Base-by-base conservation (phyloP, 1,284 basidiomycete species). In the Tylopilus orsonianus region DNA sequence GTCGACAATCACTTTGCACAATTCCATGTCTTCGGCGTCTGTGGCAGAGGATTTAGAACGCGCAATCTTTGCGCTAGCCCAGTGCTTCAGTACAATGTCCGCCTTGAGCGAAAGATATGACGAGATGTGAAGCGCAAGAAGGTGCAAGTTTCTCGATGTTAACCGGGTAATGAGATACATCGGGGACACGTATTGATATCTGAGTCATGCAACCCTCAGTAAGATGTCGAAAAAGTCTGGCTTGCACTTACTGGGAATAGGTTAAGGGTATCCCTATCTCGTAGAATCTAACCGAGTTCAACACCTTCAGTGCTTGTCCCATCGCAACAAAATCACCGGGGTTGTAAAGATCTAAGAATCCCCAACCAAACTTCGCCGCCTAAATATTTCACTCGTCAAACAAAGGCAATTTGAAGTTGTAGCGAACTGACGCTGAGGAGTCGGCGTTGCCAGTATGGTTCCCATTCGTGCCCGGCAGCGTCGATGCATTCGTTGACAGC, bases 301-400 rank as follows among this genome's bases (percentile, higher is more conserved):
- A 74, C n/a, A 99, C 94, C 62, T 96, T 93, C 34, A 99, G 75
- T 0, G 85, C 86, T 64, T 94, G 88, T 0, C 93, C 92, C 87
- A 96, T 95, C 33, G 83, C 78, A 32, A 99, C 82, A 60, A 97
- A 95, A 61, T 93, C 87, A 1, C 83, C 86, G 0, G 95, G 88
- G 66, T 98, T 91, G 68, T 94, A 90, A 24, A 93, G 75, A 65
- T 98, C 96, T 53, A 99, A 71, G 66, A 95, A 99, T 1, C 90
- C 87, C 52, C 94, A 83, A 1, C 97, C 97, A 59, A 97, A 97
- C 61, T 93, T 92, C 0, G 96, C 96, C 12, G 95, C 93, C 91
- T 94, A 43, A 12, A 53, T 33, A 32, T n/a, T 48, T 36, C 23
- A 47, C 16, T 32, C 33, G 41, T 56, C 37, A 52, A 40, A 41